Conservation (phyloP, 768 basidiomycete species). For the Dioszegia aurantiaca region DNA sequence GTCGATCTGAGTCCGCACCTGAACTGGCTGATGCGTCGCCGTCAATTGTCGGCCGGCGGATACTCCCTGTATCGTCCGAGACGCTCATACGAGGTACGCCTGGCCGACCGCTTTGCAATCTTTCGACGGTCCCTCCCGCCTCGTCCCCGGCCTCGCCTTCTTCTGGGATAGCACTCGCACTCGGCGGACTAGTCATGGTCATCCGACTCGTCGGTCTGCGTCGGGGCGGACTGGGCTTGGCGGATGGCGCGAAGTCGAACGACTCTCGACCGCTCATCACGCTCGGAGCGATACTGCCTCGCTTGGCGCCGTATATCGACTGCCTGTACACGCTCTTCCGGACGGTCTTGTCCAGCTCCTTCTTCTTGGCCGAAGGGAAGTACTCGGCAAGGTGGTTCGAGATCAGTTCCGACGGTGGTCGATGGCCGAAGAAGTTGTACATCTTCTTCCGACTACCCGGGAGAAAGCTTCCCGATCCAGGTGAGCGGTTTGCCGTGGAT, state of each 20-base stretch:
- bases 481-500: slow-evolving; percentile 36
- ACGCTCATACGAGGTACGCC: slow-evolving; percentile 41
- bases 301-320: slow-evolving; percentile 32
- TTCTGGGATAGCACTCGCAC: slow-evolving; percentile 42
- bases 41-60: slow-evolving; percentile 31
- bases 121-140: too few relatives aligned
- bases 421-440: slow-evolving; percentile 91
- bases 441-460: slow-evolving; percentile 47
- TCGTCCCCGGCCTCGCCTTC: slow-evolving; percentile 26
- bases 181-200: slow-evolving; percentile 31
- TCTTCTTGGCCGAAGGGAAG: slow-evolving; percentile 92
- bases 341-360: slow-evolving; percentile 79
- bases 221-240: slow-evolving; percentile 28
- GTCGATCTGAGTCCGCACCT: slow-evolving; percentile 26
- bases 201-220: slow-evolving; percentile 23
- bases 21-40: slow-evolving; percentile 30
- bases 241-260: slow-evolving; percentile 6
- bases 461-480: slow-evolving; percentile 50
- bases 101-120: slow-evolving; percentile 6
- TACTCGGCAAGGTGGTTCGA: slow-evolving; percentile 89
- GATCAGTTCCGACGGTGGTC: slow-evolving; percentile 95
- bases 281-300: slow-evolving; percentile 28
- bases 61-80: slow-evolving; percentile 40
- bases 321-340: slow-evolving; percentile 80
- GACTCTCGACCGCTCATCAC: slow-evolving; percentile 13